These are phyloP conservation scores for Beauveria pseudobassiana DNA, from an alignment of 2,329 filamentous ascomycete species.

Conservation along the genomic window DNA sequence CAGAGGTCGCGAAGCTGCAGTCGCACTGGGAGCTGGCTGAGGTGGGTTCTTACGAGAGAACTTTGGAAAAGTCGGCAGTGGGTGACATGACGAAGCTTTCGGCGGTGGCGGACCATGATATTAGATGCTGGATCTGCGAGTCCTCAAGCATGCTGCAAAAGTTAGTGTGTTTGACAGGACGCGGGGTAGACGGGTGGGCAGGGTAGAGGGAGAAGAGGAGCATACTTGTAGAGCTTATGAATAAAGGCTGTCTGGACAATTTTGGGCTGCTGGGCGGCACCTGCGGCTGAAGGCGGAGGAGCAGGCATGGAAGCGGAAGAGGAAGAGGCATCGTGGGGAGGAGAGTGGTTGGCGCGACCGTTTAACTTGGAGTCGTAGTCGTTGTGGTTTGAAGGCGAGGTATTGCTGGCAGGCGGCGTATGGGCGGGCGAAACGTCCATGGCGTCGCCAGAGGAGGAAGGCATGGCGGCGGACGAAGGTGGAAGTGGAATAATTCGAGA, in stretches of 20 bases:
- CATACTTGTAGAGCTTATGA: slow-evolving; percentile 96
- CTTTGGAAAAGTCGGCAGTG: slow-evolving; percentile 95
- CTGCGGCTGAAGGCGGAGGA: slow-evolving; percentile 50
- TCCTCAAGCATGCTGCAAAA: slow-evolving; percentile 86
- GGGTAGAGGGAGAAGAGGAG: no score
- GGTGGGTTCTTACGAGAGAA: slow-evolving; percentile 68
- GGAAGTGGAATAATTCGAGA: slow-evolving; percentile 49
- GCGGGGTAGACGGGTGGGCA: neutral
- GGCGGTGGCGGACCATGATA: slow-evolving; percentile 88
- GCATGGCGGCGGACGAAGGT: slow-evolving; percentile 50
- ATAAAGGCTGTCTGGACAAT: slow-evolving; percentile 98
- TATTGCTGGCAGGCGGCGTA: slow-evolving; percentile 38
- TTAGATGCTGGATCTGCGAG: slow-evolving; percentile 83
- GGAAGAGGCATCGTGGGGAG: slow-evolving; percentile 30
- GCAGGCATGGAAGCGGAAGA: slow-evolving; percentile 41
- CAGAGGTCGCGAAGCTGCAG: slow-evolving; percentile 13
- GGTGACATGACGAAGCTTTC: slow-evolving; percentile 99
- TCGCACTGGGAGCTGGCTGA: neutral
- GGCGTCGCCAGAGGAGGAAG: slow-evolving; percentile 49
- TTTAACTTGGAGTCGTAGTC: slow-evolving; percentile 31
- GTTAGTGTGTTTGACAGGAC: slow-evolving; percentile 20
- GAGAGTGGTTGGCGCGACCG: slow-evolving; percentile 29
- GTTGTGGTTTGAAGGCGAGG: slow-evolving; percentile 36
- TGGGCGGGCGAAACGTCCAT: slow-evolving; percentile 44
- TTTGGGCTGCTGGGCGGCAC: slow-evolving; percentile 85